Base-by-base conservation (phyloP, 768 basidiomycete species). In the Serpula lacrymans region DNA sequence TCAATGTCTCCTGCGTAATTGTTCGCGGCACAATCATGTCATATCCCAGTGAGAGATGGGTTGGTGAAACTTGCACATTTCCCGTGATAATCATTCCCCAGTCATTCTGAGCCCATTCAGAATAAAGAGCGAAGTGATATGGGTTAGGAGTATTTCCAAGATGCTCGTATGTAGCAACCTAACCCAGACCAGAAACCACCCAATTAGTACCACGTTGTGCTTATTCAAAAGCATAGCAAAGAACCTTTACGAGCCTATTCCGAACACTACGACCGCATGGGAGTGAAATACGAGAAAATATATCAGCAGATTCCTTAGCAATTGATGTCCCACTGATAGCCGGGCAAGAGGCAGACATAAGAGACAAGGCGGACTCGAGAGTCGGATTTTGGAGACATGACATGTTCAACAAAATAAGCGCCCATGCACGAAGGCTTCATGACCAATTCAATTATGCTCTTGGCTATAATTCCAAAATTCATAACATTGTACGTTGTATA, bases 81-180 rank as follows among this genome's bases (percentile, higher is more conserved):
- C 94, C 94, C 0, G 93, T 90, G 21, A 94, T 58, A 33, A 95
- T 65, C 73, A 96, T 88, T 1, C 90, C 94, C 89, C 89, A 97
- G 34, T 73, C 72, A 9, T 84, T 75, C 38, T 67, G 58, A 1
- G 80, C 77, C 92, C 93, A 97, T 50, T 69, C 65, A 0, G 74
- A 60, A 55, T 97, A 96, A 21, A 96, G 69, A 0, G 62, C 52
- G 25, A 71, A 54, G 57, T 92, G 87, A 31, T 68, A 58, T 11
- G 64, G 51, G 47, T 86, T 89, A 0, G 93, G 92, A 8, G 76
- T 73, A 3, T 59, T 48, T 0, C 83, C 75, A 8, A 95, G 68
- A 52, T 90, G 84, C 59, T 97, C 94, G 49, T 93, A 94, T 75
- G 94, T 72, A 0, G 94, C 82, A n/a, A 79, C 88, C 91, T 97